Conservation (phyloP, 192 early-diverging fungal genomes). For the Obelidium mucronatum region DNA sequence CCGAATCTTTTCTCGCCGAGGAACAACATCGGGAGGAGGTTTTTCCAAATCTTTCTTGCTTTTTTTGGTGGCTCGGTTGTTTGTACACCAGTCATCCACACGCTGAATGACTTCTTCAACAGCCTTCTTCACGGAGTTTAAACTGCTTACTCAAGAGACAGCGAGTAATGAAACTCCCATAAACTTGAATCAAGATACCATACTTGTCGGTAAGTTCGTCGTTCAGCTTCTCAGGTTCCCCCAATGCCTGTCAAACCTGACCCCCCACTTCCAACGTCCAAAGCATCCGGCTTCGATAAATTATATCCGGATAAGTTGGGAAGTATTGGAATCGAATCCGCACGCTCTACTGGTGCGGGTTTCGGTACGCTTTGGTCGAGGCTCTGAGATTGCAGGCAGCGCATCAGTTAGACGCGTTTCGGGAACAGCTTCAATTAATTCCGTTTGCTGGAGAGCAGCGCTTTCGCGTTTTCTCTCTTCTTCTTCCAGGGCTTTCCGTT, state of each 20-base stretch:
- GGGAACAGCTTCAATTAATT: background rate
- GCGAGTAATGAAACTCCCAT: constrained; percentile 51
- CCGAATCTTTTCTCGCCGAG: constrained; percentile 18
- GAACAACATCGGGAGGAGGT: background rate
- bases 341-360: background rate
- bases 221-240: constrained; percentile 45
- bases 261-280: too few species aligned
- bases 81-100: constrained; percentile 37
- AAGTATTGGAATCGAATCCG: background rate
- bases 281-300: too few species aligned
- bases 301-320: background rate
- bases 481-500: background rate
- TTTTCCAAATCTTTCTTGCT: constrained; percentile 4
- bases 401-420: background rate
- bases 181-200: constrained; percentile 54
- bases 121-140: constrained; percentile 59
- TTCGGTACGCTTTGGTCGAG: background rate
- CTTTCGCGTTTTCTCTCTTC: background rate
- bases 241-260: constrained; percentile 12
- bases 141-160: constrained; percentile 62
- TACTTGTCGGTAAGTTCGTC: constrained; percentile 36
- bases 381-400: background rate
- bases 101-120: constrained; percentile 55
- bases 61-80: constrained; percentile 19
- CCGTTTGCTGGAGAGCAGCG: background rate